phyloP scores from a whole-genome alignment of 345 rosid genomes.

The Litchi chinensis region DNA sequence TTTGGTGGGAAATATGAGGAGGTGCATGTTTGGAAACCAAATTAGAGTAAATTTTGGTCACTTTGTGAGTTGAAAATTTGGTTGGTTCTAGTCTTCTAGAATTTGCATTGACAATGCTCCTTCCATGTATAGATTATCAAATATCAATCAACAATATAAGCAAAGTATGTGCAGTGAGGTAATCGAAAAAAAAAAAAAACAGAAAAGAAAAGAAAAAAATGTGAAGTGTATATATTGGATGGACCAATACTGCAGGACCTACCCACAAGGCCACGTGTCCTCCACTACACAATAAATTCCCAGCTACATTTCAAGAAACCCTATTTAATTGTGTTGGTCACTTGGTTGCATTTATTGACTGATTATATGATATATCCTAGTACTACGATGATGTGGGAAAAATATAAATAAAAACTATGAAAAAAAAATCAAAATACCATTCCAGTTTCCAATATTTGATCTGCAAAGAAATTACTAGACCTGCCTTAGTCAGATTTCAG shows the following conservation, averaged over 20 bases:
- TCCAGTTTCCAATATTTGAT: neutral
- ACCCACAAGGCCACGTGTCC: conserved; percentile 13
- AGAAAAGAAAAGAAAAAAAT: no score
- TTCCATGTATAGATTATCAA: no score
- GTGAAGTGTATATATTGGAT: neutral
- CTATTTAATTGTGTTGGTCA: neutral
- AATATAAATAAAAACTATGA: no score
- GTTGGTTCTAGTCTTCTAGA: neutral
- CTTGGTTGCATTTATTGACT: neutral
- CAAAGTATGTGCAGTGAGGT: no score
- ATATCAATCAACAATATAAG: no score
- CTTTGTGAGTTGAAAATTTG: neutral
- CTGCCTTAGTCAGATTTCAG: no score
- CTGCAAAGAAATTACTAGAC: no score
- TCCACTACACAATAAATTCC: neutral
- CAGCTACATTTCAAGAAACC: neutral
- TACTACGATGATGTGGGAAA: neutral
- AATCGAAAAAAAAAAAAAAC: no score
- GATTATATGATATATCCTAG: no score
- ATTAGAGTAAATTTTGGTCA: neutral
- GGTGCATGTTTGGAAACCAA: no score
- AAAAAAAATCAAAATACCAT: neutral
- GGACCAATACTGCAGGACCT: neutral
- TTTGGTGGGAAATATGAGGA: no score
- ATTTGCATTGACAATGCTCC: no score